Conservation (phyloP, 495 filamentous ascomycete genomes). For the Xylaria longipes region DNA sequence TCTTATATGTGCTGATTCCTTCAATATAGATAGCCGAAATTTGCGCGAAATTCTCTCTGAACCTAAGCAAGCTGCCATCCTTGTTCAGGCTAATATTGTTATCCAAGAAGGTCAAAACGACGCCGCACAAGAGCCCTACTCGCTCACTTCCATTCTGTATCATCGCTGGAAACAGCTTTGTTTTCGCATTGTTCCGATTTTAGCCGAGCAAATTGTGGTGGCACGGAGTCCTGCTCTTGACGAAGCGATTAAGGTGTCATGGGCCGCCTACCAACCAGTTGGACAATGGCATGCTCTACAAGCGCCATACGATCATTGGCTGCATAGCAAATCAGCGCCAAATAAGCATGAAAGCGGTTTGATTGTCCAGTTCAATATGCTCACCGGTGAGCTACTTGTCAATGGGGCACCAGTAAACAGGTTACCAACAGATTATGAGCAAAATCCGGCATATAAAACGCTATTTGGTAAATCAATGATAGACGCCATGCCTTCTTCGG, state of each 20-base stretch:
- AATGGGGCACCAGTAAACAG: slow-evolving; percentile 56
- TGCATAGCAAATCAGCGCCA: not conserved
- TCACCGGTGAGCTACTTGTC: slow-evolving; percentile 61
- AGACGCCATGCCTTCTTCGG: slow-evolving; percentile 55
- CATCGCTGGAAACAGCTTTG: slow-evolving; percentile 37
- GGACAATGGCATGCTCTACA: slow-evolving; percentile 31
- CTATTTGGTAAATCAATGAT: slow-evolving; percentile 46
- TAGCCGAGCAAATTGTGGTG: slow-evolving; percentile 44
- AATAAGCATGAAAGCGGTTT: not conserved
- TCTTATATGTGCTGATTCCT: slow-evolving; percentile 43
- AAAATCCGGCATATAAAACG: slow-evolving; percentile 39
- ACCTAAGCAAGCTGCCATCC: not conserved
- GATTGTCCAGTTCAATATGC: slow-evolving; percentile 55
- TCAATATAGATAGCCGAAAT: slow-evolving; percentile 36
- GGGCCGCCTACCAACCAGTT: slow-evolving; percentile 42
- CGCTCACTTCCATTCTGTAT: not conserved
- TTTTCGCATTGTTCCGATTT: slow-evolving; percentile 24
- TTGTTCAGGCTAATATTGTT: slow-evolving; percentile 28
- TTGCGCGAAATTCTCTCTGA: slow-evolving; percentile 30
- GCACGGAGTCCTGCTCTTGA: slow-evolving; percentile 36
- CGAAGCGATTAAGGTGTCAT: slow-evolving; percentile 41
- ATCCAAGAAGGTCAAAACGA: slow-evolving; percentile 33
- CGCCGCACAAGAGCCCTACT: not conserved
- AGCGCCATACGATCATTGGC: slow-evolving; percentile 19
- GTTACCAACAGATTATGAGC: slow-evolving; percentile 54